These are phyloP conservation scores for Backusella luteola DNA, from an alignment of 192 early-diverging fungal genomes.

Conservation along the genomic window DNA sequence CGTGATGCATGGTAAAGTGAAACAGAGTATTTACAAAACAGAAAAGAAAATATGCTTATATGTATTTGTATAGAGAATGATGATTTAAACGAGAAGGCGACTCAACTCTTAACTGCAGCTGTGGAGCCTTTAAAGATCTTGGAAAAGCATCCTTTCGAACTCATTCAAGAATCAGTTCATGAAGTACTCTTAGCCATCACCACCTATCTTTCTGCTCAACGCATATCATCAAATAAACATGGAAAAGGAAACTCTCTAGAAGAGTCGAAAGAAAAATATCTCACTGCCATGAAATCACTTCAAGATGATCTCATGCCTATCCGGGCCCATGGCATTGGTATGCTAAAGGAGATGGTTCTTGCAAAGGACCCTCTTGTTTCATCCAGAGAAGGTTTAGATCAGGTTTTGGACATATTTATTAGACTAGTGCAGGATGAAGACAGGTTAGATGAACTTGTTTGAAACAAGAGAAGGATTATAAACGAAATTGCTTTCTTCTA, in stretches of 20 bases:
- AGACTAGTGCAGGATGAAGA: slow-evolving; percentile 77
- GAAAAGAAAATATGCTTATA: neutral
- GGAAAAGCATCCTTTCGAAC: slow-evolving; percentile 36
- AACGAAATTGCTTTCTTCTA: slow-evolving; percentile 27
- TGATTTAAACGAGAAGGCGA: slow-evolving; percentile 38
- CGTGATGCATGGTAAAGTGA: slow-evolving; percentile 55
- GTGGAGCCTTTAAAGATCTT: slow-evolving; percentile 37
- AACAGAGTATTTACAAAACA: neutral
- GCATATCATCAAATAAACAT: slow-evolving; percentile 13
- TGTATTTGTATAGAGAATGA: slow-evolving; percentile 42
- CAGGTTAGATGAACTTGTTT: slow-evolving; percentile 44
- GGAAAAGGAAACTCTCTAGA: slow-evolving; percentile 5
- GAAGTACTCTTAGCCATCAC: slow-evolving; percentile 48
- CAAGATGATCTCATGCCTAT: slow-evolving; percentile 81
- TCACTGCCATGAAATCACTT: slow-evolving; percentile 74
- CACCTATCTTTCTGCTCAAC: slow-evolving; percentile 38
- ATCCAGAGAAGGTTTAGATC: slow-evolving; percentile 56
- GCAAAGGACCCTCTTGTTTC: slow-evolving; percentile 58
- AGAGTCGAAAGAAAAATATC: slow-evolving; percentile 58
- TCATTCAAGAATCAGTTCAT: slow-evolving; percentile 45
- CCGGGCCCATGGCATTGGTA: slow-evolving; percentile 81
- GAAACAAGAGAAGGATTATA: slow-evolving; percentile 1
- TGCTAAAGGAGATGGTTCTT: slow-evolving; percentile 81
- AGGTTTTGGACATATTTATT: slow-evolving; percentile 74
- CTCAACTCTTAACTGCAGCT: slow-evolving; percentile 36